These are phyloP conservation scores for Microsporum ferrugineum DNA, from an alignment of 2,329 filamentous ascomycete genomes.

Conservation along the genomic window DNA sequence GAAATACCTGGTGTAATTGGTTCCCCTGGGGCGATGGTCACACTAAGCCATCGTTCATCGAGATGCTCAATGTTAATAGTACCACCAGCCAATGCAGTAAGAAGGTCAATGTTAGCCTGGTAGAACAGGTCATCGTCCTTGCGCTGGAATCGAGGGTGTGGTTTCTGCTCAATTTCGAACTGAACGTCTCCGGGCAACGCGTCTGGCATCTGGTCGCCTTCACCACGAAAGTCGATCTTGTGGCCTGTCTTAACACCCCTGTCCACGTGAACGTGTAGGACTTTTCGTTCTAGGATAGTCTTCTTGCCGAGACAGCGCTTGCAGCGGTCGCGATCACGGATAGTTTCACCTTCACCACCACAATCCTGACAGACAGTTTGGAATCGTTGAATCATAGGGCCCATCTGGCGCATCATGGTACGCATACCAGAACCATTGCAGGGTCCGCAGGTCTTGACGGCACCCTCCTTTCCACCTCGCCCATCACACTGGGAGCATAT, in stretches of 20 bases:
- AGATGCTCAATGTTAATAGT: slow-evolving; percentile 89
- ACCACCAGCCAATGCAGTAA: slow-evolving; percentile 87
- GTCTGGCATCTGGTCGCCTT: slow-evolving; percentile 90
- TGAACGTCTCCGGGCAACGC: slow-evolving; percentile 91
- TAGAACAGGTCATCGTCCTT: slow-evolving; percentile 95
- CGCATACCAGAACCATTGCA: slow-evolving; percentile 93
- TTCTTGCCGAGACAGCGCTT: slow-evolving; percentile 96
- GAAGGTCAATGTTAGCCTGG: slow-evolving; percentile 86
- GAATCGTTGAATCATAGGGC: slow-evolving; percentile 99
- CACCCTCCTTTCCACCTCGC: slow-evolving; percentile 89
- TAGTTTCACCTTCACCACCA: slow-evolving; percentile 91
- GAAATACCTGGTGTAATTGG: slow-evolving; percentile 73
- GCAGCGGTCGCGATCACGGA: slow-evolving; percentile 95
- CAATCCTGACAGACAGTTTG: slow-evolving; percentile 98
- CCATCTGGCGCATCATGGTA: slow-evolving; percentile 99
- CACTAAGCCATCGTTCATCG: slow-evolving; percentile 89
- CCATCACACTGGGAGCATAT: slow-evolving; percentile 93
- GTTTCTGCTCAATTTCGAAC: slow-evolving; percentile 99
- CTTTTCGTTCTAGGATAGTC: slow-evolving; percentile 93
- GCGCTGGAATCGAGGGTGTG: slow-evolving; percentile 87
- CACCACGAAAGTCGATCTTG: slow-evolving; percentile 93
- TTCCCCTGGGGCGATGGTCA: slow-evolving; percentile 87
- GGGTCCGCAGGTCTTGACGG: slow-evolving; percentile 82
- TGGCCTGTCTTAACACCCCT: slow-evolving; percentile 85
- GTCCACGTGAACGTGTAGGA: slow-evolving; percentile 95